Evolutionary conservation across 225 moss, liverwort and hornwort species (phyloP).

Genomic region (Pseudisothecium myosuroides): DNA sequence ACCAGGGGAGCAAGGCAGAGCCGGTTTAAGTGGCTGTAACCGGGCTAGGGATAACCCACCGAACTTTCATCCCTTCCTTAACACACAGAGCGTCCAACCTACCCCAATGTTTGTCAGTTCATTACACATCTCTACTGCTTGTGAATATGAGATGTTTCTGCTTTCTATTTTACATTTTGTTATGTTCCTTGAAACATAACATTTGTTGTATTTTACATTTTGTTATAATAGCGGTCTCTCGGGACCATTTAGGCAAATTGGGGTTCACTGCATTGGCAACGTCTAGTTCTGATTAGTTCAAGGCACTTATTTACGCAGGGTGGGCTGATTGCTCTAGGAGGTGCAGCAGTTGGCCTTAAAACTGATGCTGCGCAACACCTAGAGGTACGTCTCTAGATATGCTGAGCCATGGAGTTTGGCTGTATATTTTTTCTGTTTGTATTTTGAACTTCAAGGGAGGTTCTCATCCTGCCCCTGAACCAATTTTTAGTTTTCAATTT

Average conservation of each 20-base stretch:
- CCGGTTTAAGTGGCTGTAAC: not conserved
- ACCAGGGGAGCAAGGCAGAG: not conserved
- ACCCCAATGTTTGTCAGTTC: not conserved
- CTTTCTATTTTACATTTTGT: not conserved
- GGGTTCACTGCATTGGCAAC: not conserved
- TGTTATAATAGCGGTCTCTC: not conserved
- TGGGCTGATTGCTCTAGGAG: conserved; percentile 42
- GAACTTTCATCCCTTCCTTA: not conserved
- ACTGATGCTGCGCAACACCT: conserved; percentile 40
- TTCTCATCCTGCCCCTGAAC: not conserved
- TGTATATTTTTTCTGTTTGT: not conserved
- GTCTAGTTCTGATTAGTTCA: not conserved
- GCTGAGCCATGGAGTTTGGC: not conserved
- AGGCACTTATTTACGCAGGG: conserved; percentile 6
- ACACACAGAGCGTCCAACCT: not conserved
- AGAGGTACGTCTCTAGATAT: conserved; percentile 3
- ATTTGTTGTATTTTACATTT: not conserved
- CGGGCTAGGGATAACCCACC: not conserved
- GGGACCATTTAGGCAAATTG: not conserved
- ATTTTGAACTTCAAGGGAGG: not conserved
- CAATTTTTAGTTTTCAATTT: not conserved
- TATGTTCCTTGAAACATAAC: not conserved
- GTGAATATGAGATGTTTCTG: not conserved
- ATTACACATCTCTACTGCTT: not conserved
- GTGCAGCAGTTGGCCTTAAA: conserved; percentile 43